These are phyloP conservation scores for Saccharomycopsis sp. DNA, from an alignment of 805 yeast species.

Conservation along the genomic window DNA sequence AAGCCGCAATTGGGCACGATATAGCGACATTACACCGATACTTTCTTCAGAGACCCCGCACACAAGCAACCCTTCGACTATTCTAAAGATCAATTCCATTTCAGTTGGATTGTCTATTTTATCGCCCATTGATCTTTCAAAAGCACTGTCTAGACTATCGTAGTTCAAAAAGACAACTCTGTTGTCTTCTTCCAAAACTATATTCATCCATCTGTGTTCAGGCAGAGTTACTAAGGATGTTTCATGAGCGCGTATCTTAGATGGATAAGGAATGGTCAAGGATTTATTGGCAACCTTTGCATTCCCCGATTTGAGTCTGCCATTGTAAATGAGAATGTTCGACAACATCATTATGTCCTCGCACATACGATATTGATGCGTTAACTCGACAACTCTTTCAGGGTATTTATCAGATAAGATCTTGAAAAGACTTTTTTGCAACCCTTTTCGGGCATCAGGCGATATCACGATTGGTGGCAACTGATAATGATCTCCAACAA, in stretches of 20 bases:
- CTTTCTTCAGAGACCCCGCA: conserved; percentile 54
- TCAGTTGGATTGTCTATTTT: conserved; percentile 70
- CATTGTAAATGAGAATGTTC: conserved; percentile 70
- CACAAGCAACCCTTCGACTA: conserved; percentile 48
- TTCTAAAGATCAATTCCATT: conserved; percentile 54
- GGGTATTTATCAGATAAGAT: conserved; percentile 69
- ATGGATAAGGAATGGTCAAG: conserved; percentile 42
- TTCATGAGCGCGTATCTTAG: conserved; percentile 23
- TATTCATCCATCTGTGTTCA: conserved; percentile 45
- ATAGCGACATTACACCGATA: conserved; percentile 86
- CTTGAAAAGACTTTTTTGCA: conserved; percentile 73
- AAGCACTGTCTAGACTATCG: conserved; percentile 50
- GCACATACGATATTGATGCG: conserved; percentile 90
- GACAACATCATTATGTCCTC: conserved; percentile 79
- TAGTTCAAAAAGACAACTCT: conserved; percentile 77
- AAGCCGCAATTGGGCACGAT: conserved; percentile 69
- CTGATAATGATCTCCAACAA: conserved; percentile 97
- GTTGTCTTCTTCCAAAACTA: conserved; percentile 44
- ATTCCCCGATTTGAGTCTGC: conserved; percentile 70
- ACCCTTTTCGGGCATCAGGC: conserved; percentile 51
- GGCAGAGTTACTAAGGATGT: conserved; percentile 15
- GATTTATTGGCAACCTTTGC: conserved; percentile 52
- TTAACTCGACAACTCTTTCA: conserved; percentile 63
- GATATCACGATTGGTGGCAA: conserved; percentile 80
- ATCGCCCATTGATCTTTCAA: conserved; percentile 53